Evolutionary conservation across 768 basidiomycete species (phyloP), one percentile per base, ranked within the genome.

Genomic region (Gymnopilus junonius): DNA sequence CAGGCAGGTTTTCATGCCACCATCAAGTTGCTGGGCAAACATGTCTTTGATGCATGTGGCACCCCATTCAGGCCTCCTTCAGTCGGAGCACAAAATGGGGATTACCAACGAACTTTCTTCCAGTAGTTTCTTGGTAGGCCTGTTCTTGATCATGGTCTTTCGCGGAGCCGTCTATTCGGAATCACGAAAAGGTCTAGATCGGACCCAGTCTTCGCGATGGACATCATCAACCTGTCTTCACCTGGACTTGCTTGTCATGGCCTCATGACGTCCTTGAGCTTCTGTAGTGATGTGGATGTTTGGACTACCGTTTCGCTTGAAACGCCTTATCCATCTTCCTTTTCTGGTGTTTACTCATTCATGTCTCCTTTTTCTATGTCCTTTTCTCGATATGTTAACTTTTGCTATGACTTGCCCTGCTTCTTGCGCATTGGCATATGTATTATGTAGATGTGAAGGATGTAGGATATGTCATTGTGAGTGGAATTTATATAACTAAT

Each of bases 391-490:
- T 57, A 48, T 69, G 70, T 75, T 71, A 71, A 70, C 71, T 68
- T 5, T 74, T 74, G 27, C 46, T 43, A 31, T 59, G 62, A 51
- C 45, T 25, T 63, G 50, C 53, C 46, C 73, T 71, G 73, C 66
- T 74, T 60, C 72, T n/a, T 42, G 40, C 60, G 72, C 60, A 69
- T 71, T 70, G 70, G 74, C 65, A 72, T 63, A 62, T 75, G 70
- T 70, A 70, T 70, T 75, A 64, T 67, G 69, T 80, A 97, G 97
- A 97, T 83, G 96, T 99, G 79, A 98, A 99, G 91, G 96, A 99
- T 81, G 95, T 99, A 69, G 91, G 93, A 70, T 98, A 95, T 79
- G 95, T 98, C 67, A 94, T 99, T 70, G 94, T 95, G 70, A 75
- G 93, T 86, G 17, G 2, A n/a, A 7, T 25, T 14, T 14, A 4